Evolutionary conservation across 2,329 filamentous ascomycete species (phyloP).

Genomic region (Penicillium thymicola): DNA sequence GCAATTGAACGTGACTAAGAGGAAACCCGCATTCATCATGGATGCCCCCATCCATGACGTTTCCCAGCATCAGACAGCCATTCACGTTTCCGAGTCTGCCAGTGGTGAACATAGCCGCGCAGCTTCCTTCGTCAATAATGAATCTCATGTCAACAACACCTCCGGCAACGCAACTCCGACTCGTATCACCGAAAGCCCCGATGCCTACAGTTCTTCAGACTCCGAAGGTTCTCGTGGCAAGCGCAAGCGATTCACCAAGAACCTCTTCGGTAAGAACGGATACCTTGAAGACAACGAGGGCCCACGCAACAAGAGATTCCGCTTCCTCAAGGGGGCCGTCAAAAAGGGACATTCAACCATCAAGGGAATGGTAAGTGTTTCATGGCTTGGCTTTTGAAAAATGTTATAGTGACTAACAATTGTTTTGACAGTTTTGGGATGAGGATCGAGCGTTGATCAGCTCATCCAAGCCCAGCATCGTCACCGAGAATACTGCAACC

Average conservation of each 20-base stretch:
- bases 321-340: background rate
- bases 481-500: conserved; percentile 24
- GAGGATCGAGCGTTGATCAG: background rate
- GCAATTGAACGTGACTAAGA: background rate
- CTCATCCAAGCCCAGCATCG: background rate
- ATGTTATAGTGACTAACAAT: background rate
- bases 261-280: conserved; percentile 43
- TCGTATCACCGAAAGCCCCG: background rate
- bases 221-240: background rate
- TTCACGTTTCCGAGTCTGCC: background rate
- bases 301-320: background rate
- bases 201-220: background rate
- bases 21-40: background rate
- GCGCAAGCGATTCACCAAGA: conserved; percentile 30
- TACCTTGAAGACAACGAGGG: conserved; percentile 27
- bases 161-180: background rate
- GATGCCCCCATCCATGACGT: background rate
- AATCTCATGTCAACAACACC: background rate
- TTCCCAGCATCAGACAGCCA: background rate
- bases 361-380: background rate
- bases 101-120: background rate
- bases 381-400: background rate
- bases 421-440: background rate
- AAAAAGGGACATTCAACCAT: background rate
- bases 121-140: background rate